Base-by-base conservation (phyloP, 1,139 yeast genomes). In the Protomyces inouyei region DNA sequence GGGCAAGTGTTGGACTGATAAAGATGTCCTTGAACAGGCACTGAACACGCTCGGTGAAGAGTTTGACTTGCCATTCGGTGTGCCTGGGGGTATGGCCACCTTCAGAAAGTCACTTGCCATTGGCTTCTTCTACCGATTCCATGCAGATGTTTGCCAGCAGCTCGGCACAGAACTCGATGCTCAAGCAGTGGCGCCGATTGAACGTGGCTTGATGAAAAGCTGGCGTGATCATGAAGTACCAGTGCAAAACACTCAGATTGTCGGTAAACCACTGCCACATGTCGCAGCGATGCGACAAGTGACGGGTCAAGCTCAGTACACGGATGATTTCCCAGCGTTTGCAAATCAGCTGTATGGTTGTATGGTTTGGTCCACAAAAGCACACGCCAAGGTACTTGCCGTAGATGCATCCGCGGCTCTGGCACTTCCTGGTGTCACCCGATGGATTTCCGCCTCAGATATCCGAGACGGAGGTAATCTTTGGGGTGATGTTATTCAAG, bases 61-160 rank as follows among this genome's bases (percentile, higher is more conserved):
- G 66, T 78, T 73, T 66, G 72, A 76, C 35, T 71, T 79, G 61
- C 74, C 78, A 0, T 79, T 70, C 68, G 73, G 74, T 25, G 82
- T 79, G 35, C 82, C 82, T 3, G 82, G 82, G 61, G 82, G 82
- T 12, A 79, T 78, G 81, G 80, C 82, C 0, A 71, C 77, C 3
- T 79, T 74, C 67, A 72, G 82, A 59, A 71, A 78, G 54, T 74
- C 81, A 6, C 71, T 79, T 61, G 75, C 79, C 14, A 67, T 78
- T 55, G 77, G 81, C 12, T 79, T 79, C 69, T 79, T 79, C 68
- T 79, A 76, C 73, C 77, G 76, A 68, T 79, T 79, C 66, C 75
- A 72, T 71, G 76, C 77, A 55, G 69, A 73, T 52, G 61, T 53
- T 23, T 18, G 56, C 12, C 52, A 23, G 14, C 16, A 23, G 16